Base-by-base conservation (phyloP, 257 asterid species). In the Primulina huaijiensis region DNA sequence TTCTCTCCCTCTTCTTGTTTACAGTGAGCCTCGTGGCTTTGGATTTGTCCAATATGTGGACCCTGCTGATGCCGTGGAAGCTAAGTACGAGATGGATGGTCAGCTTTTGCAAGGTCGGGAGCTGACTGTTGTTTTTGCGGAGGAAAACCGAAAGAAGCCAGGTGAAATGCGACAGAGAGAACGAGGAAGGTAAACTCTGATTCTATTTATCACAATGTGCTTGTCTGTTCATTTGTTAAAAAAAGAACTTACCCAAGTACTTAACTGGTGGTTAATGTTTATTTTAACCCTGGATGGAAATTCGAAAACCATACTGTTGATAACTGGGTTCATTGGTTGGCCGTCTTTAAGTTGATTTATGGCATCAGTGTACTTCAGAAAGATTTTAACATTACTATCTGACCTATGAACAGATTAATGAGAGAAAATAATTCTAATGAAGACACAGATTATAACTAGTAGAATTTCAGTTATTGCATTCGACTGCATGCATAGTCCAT, bases 31-130 rank as follows among this genome's bases (percentile, higher is more conserved):
- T 1, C 82, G 96, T 53, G 98, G 98, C 38, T 93, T 93, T 82
- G 98, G 97, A 58, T 93, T 93, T 81, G 95, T 93, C 74, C 98
- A 93, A 69, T 93, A 79, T 72, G 87, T 93, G 38, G 97, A 90
- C 65, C 94, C 98, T 38, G 94, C 89, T 69, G 97, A 90, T 81
- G 98, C 96, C 65, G 87, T 83, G 19, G 98, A 93, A 50, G 96
- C 97, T 46, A 90, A 93, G 67, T 86, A 90, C 82, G 95, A 89
- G 78, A 88, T 93, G 97, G 96, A 93, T 74, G 98, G 98, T 53
- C 86, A 82, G 72, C 69, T 75, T 72, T 64, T 90, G 72, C 90
- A 82, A 57, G 98, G 97, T 52, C 84, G 98, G 65, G 95, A 89
- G 77, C 86, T 93, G 76, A 90, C 97, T 9, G 97, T 93, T 75